A percentile compares a stretch with the other conserved stretches of the same genome.
Evolutionary conservation across 2,329 filamentous ascomycete species (phyloP).

Genomic region (Fusarium anguioides): DNA sequence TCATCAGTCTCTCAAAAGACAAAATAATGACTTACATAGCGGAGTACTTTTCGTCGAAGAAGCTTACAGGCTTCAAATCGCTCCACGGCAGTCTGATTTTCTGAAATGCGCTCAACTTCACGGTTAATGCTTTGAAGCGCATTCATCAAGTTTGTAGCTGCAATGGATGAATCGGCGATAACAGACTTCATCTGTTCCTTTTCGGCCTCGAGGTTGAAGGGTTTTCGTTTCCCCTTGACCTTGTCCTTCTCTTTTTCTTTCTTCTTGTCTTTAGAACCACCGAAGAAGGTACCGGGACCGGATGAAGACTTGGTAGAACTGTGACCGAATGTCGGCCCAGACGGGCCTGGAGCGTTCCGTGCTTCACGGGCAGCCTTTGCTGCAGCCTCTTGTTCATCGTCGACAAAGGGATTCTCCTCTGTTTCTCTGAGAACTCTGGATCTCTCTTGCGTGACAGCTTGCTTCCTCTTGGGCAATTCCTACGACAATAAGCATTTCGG

Average conservation of each 20-base stretch:
- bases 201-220: conserved; percentile 88
- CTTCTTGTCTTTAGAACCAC: conserved; percentile 62
- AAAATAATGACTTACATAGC: conserved; percentile 69
- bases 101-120: conserved; percentile 86
- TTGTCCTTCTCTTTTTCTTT: conserved; percentile 65
- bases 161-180: conserved; percentile 90
- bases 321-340: conserved; percentile 24
- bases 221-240: conserved; percentile 68
- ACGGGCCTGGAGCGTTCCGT: conserved; percentile 36
- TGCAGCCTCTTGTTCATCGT: conserved; percentile 68
- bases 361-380: conserved; percentile 47
- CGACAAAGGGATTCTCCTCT: conserved; percentile 76
- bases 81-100: conserved; percentile 78
- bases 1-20: neutral
- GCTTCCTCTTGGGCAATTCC: conserved; percentile 75
- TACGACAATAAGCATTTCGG: conserved; percentile 43
- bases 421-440: conserved; percentile 88
- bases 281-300: conserved; percentile 54
- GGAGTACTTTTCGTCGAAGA: conserved; percentile 83
- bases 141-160: conserved; percentile 91
- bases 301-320: conserved; percentile 52
- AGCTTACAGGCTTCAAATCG: conserved; percentile 89
- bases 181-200: conserved; percentile 86
- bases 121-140: conserved; percentile 90
- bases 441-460: conserved; percentile 78